A percentile compares a stretch with the other conserved stretches of the same genome.
Evolutionary conservation across 1,284 basidiomycete species (phyloP).

Genomic region (Melanopsichium pennsylvanicum): DNA sequence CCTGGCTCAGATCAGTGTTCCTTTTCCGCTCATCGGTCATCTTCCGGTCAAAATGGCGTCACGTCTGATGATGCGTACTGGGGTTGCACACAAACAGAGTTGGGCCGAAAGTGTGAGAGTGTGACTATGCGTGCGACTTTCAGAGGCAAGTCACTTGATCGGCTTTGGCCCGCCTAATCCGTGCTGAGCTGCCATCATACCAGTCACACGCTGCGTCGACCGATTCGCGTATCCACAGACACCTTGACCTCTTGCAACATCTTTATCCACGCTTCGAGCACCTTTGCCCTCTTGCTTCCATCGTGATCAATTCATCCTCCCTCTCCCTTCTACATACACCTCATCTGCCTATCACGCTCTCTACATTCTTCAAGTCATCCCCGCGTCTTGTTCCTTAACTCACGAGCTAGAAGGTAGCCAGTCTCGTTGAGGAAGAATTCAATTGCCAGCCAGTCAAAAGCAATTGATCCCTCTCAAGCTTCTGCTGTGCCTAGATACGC

Average conservation of each 20-base stretch:
- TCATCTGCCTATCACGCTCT: conserved; percentile 4
- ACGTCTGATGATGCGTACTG: conserved; percentile 1
- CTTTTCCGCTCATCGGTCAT: conserved; percentile 1
- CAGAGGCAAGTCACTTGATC: not conserved
- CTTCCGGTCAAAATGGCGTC: no score
- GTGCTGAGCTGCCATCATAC: conserved; percentile 1
- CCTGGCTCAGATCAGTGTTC: no score
- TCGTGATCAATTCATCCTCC: not conserved
- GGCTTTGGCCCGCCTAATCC: conserved; percentile 13
- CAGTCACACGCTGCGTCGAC: conserved; percentile 6
- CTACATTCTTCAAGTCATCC: conserved; percentile 5
- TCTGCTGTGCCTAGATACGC: not conserved
- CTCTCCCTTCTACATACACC: not conserved
- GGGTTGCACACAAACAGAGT: no score
- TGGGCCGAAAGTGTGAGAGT: no score
- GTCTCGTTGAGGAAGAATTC: conserved; percentile 1
- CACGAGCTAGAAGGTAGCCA: conserved; percentile 16
- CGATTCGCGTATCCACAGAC: conserved; percentile 1
- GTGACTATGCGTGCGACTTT: conserved; percentile 1
- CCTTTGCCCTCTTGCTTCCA: not conserved
- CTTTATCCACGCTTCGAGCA: not conserved
- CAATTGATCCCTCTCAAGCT: not conserved
- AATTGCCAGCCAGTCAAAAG: not conserved
- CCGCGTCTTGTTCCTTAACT: conserved; percentile 4
- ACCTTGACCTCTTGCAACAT: not conserved